These are phyloP conservation scores for Cyclotella choctawhatcheeana DNA, from an alignment of 108 stramenopile genomes.

Conservation along the genomic window DNA sequence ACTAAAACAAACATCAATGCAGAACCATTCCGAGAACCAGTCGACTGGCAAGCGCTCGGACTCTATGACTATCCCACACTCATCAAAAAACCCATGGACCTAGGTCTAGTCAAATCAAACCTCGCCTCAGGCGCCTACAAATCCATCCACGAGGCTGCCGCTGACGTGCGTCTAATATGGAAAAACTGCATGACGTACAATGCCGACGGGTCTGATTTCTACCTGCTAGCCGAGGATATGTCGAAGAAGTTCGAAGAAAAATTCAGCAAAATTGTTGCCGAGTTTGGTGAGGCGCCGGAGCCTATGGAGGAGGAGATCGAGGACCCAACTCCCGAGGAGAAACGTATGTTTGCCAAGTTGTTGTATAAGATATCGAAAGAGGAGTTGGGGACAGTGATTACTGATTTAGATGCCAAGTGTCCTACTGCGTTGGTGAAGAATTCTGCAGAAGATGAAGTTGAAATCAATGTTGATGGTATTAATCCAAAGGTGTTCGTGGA, in stretches of 20 bases:
- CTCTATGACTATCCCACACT: constrained; percentile 94
- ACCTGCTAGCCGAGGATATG: constrained; percentile 54
- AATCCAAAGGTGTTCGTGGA: constrained; percentile 79
- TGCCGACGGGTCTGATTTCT: constrained; percentile 90
- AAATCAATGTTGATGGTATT: constrained; percentile 94
- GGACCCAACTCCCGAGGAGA: constrained; percentile 84
- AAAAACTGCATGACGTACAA: constrained; percentile 96
- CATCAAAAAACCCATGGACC: constrained; percentile 96
- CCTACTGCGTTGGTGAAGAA: constrained; percentile 88
- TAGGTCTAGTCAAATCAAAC: constrained; percentile 89
- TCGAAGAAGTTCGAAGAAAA: constrained; percentile 86
- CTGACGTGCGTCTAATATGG: constrained; percentile 96
- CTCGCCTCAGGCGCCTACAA: constrained; percentile 79
- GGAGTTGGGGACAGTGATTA: constrained; percentile 87
- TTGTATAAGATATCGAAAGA: constrained; percentile 91
- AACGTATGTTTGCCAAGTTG: constrained; percentile 79
- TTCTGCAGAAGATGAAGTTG: constrained; percentile 89
- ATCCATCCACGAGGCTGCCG: constrained; percentile 75
- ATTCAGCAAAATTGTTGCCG: constrained; percentile 54
- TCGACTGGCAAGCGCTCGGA: constrained; percentile 94
- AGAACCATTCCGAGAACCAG: constrained; percentile 96
- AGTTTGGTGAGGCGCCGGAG: constrained; percentile 23
- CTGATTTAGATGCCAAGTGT: constrained; percentile 89
- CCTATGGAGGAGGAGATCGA: constrained; percentile 1
- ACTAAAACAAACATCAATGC: too few relatives aligned